Percentiles rank a stretch among this genome's conserved stretches.
phyloP scores from a whole-genome alignment of 225 moss, liverwort and hornwort species.

The Anthoceros angustus region DNA sequence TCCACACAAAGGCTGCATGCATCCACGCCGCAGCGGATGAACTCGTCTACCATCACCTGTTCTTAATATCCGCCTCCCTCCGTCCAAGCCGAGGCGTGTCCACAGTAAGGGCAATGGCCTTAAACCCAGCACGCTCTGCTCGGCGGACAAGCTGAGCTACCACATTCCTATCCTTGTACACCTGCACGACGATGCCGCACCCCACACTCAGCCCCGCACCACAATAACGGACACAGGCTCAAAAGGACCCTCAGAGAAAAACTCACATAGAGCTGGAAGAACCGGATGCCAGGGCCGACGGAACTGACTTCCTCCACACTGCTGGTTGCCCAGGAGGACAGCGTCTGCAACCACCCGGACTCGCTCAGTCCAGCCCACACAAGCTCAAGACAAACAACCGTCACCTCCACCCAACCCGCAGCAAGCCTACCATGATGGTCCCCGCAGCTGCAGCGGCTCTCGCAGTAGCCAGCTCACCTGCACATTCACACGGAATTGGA shows the following conservation, averaged over 20 bases:
- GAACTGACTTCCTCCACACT: conserved; percentile 53
- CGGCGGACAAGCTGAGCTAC: conserved; percentile 52
- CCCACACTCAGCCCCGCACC: neutral
- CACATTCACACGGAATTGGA: neutral
- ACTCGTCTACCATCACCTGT: conserved; percentile 24
- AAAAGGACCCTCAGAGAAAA: neutral
- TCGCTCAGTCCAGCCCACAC: neutral
- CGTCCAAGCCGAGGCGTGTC: conserved; percentile 55
- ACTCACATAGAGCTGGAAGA: conserved; percentile 53
- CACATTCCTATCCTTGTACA: conserved; percentile 50
- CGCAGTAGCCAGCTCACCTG: conserved; percentile 82
- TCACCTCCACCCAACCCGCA: neutral
- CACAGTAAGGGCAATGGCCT: conserved; percentile 65
- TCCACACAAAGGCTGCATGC: neutral
- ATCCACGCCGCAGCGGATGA: neutral
- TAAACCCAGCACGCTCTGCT: conserved; percentile 58
- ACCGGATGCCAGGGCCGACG: conserved; percentile 43
- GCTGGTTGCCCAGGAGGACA: conserved; percentile 58
- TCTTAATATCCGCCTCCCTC: conserved; percentile 68
- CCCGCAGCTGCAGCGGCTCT: conserved; percentile 39
- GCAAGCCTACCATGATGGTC: conserved; percentile 50
- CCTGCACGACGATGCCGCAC: conserved; percentile 7
- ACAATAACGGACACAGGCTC: neutral
- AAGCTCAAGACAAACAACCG: neutral
- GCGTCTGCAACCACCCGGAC: conserved; percentile 18